Conservation (phyloP, 176 grass and related monocot species). For the Pharus latifolius region DNA sequence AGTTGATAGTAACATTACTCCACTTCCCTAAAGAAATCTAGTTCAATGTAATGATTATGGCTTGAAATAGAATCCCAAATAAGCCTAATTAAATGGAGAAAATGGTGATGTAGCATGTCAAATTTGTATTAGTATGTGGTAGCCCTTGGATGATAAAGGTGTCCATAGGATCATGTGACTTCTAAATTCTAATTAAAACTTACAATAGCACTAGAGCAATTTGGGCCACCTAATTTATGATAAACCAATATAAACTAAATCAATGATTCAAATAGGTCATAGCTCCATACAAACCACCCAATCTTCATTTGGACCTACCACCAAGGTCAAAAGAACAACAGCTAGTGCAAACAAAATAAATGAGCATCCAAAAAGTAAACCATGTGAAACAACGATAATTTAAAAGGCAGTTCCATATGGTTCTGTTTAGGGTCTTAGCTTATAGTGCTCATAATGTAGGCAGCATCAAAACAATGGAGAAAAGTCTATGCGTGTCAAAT, state of each 20-base stretch:
- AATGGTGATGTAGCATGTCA: not conserved
- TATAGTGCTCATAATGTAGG: not conserved
- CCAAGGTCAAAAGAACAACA: not conserved
- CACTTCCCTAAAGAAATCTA: not conserved
- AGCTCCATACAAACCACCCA: not conserved
- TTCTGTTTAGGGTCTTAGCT: not conserved
- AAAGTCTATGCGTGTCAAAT: too few relatives aligned
- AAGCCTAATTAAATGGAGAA: not conserved
- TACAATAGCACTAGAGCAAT: not conserved
- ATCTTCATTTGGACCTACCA: not conserved
- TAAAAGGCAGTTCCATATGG: not conserved
- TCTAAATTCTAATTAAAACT: not conserved
- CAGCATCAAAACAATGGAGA: too few relatives aligned
- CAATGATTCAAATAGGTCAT: slow-evolving; percentile 4
- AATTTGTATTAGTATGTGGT: not conserved
- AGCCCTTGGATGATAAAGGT: not conserved
- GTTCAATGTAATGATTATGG: not conserved
- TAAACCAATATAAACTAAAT: not conserved
- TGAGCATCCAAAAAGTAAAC: not conserved
- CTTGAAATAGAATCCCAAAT: not conserved
- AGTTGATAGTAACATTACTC: not conserved
- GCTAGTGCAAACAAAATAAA: not conserved
- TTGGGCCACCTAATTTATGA: not conserved
- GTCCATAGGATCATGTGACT: not conserved
- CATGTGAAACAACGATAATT: not conserved